These are phyloP conservation scores for Polygonum aviculare DNA, from an alignment of 148 eudicot species.

Conservation along the genomic window DNA sequence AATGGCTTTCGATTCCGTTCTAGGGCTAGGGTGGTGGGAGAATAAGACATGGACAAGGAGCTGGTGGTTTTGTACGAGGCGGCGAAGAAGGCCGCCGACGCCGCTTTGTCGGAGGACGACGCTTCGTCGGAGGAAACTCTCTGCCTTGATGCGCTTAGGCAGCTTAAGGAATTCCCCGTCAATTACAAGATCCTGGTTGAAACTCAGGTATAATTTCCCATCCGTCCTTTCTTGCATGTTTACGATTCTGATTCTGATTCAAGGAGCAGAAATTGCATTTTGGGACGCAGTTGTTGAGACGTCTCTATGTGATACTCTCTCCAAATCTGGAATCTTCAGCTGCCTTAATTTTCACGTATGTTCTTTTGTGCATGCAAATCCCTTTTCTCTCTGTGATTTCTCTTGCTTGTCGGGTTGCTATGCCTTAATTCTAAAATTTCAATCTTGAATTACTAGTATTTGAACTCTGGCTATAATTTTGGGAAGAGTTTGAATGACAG, in stretches of 20 bases:
- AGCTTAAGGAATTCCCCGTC: conserved; percentile 52
- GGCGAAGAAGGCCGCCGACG: conserved; percentile 64
- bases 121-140: conserved; percentile 40
- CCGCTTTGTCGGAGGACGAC: conserved; percentile 24
- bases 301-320: background rate
- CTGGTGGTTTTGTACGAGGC: conserved; percentile 49
- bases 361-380: background rate
- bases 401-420: background rate
- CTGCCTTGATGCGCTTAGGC: conserved; percentile 53
- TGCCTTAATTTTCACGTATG: background rate
- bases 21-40: background rate
- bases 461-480: background rate
- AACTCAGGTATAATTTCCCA: conserved; percentile 40
- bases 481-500: background rate
- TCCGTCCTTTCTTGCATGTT: conserved; percentile 12
- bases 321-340: background rate
- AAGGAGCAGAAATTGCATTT: background rate
- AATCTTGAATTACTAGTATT: too few relatives aligned
- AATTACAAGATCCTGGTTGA: conserved; percentile 60
- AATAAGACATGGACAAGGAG: conserved; percentile 40
- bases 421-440: background rate
- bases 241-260: background rate
- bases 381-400: background rate
- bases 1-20: background rate
- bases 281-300: background rate